phyloP scores from a whole-genome alignment of 1,139 yeast genomes.

The Candida mesenterica region DNA sequence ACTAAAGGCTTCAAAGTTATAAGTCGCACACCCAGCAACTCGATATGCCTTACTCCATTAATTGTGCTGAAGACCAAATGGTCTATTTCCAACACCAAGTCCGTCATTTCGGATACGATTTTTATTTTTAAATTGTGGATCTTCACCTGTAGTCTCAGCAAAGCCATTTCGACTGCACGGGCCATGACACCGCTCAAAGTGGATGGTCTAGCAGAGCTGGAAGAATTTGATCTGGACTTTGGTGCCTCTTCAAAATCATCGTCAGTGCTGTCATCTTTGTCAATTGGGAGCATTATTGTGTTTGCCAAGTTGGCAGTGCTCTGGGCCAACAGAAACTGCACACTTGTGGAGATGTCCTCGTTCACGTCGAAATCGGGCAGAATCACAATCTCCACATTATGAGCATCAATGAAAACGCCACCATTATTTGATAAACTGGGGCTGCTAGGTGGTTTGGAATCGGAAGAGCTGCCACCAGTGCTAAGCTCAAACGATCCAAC shows the following conservation, averaged over 20 bases:
- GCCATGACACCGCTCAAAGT: constrained; percentile 57
- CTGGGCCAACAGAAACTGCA: constrained; percentile 53
- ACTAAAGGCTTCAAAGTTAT: constrained; percentile 38
- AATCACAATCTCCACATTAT: constrained; percentile 55
- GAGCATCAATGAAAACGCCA: constrained; percentile 67
- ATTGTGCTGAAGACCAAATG: constrained; percentile 38
- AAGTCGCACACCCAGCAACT: constrained; percentile 33
- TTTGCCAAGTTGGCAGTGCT: constrained; percentile 65
- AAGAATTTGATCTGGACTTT: constrained; percentile 6
- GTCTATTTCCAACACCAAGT: constrained; percentile 45
- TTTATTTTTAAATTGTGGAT: constrained; percentile 46
- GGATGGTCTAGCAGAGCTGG: constrained; percentile 21
- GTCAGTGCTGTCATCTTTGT: constrained; percentile 16
- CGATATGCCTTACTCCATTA: constrained; percentile 48
- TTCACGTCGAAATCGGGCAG: constrained; percentile 43
- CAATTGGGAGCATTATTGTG: constrained; percentile 43
- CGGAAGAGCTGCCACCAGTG: constrained; percentile 5
- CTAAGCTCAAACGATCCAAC: constrained; percentile 50
- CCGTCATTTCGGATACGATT: constrained; percentile 49
- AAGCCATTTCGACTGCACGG: constrained; percentile 65
- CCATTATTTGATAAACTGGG: constrained; percentile 30
- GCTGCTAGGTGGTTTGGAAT: not conserved
- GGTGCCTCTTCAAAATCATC: constrained; percentile 15
- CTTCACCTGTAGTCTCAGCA: constrained; percentile 56
- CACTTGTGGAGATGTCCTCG: constrained; percentile 29